These are phyloP conservation scores for Aspergillaceae sp. DNA, from an alignment of 2,329 filamentous ascomycete species.

Conservation along the genomic window DNA sequence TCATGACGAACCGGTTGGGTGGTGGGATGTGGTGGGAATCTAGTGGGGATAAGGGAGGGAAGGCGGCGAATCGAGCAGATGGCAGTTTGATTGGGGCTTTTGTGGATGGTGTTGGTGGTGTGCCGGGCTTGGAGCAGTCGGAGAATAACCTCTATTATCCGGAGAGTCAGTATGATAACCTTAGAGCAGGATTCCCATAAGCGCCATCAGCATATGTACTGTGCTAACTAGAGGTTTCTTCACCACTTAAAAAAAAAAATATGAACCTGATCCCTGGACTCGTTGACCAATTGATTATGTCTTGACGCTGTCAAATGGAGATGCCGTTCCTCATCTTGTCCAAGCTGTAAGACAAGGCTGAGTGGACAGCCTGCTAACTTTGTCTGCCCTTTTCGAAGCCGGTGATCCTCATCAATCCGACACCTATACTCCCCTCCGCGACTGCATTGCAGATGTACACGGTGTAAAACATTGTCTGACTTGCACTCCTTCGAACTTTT, in stretches of 20 bases:
- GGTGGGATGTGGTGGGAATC: constrained; percentile 98
- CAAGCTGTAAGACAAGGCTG: neutral
- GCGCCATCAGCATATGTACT: constrained; percentile 1
- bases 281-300: neutral
- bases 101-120: constrained; percentile 28
- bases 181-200: constrained; percentile 22
- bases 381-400: neutral
- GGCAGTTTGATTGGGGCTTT: constrained; percentile 59
- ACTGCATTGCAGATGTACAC: neutral
- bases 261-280: no score
- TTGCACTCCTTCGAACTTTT: neutral
- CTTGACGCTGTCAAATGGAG: neutral
- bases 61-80: constrained; percentile 23
- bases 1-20: constrained; percentile 58
- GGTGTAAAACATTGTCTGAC: neutral
- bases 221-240: no score
- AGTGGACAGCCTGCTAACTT: neutral
- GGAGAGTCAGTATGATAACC: constrained; percentile 35
- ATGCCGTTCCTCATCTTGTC: neutral
- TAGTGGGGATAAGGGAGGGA: constrained; percentile 62
- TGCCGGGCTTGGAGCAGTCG: constrained; percentile 25
- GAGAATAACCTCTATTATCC: constrained; percentile 30
- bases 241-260: no score
- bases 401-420: neutral
- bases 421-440: neutral